These are phyloP conservation scores for Rossbeevera mucosa DNA, from an alignment of 768 basidiomycete genomes.

Conservation along the genomic window DNA sequence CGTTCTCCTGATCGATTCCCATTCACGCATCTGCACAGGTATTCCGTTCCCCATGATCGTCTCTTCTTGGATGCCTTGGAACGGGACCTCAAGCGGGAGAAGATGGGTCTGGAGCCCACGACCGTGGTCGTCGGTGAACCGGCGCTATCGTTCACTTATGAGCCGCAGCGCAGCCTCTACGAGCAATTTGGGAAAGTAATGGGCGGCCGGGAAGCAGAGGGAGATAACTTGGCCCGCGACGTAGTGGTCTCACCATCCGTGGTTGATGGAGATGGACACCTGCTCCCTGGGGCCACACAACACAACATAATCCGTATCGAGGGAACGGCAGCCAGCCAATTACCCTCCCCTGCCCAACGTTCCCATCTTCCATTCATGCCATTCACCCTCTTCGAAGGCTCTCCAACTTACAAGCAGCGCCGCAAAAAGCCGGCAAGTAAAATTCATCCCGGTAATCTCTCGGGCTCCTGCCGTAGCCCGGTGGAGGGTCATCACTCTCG, in stretches of 20 bases:
- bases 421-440: conserved; percentile 63
- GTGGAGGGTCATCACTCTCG: conserved; percentile 19
- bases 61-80: conserved; percentile 96
- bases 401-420: conserved; percentile 84
- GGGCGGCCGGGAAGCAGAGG: conserved; percentile 33
- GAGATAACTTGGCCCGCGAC: conserved; percentile 33
- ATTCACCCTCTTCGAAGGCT: conserved; percentile 78
- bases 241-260: conserved; percentile 4
- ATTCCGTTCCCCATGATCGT: conserved; percentile 94
- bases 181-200: conserved; percentile 72
- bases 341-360: conserved; percentile 18
- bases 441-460: conserved; percentile 23
- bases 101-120: conserved; percentile 83
- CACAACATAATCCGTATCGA: conserved; percentile 27
- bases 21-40: conserved; percentile 46
- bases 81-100: conserved; percentile 93
- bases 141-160: conserved; percentile 83
- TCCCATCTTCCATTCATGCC: conserved; percentile 46
- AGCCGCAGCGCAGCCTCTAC: conserved; percentile 77
- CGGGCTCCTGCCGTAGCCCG: conserved; percentile 24
- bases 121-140: conserved; percentile 76
- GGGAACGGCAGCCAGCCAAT: conserved; percentile 11
- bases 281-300: conserved; percentile 3
- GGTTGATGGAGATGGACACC: conserved; percentile 13
- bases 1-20: not conserved